phyloP scores from a whole-genome alignment of 1,139 yeast species.

The Scheffersomyces illinoinensis region DNA sequence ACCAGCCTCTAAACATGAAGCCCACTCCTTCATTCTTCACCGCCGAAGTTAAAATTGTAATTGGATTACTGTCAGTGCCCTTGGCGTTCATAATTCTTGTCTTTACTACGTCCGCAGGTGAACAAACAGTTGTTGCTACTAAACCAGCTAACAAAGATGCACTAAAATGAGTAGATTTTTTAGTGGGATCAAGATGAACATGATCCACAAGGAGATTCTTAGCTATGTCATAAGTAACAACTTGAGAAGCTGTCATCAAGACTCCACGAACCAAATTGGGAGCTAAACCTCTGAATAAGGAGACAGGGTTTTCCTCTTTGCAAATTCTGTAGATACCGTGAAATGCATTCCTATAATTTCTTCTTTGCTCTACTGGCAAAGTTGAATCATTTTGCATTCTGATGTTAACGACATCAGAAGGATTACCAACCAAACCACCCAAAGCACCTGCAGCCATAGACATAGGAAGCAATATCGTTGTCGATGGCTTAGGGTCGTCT shows the following conservation, averaged over 20 bases:
- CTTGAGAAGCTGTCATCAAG: constrained; percentile 89
- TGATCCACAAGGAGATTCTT: constrained; percentile 58
- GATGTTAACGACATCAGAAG: constrained; percentile 84
- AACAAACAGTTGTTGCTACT: constrained; percentile 87
- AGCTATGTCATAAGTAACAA: constrained; percentile 81
- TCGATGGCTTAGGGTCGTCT: constrained; percentile 33
- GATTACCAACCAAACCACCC: constrained; percentile 87
- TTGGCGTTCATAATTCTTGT: constrained; percentile 82
- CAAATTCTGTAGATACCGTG: constrained; percentile 68
- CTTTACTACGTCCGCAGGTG: constrained; percentile 90
- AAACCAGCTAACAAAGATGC: constrained; percentile 80
- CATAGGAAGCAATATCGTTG: constrained; percentile 60
- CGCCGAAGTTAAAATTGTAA: constrained; percentile 53
- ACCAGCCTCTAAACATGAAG: constrained; percentile 89
- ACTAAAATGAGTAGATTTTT: constrained; percentile 71
- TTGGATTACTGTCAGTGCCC: constrained; percentile 48
- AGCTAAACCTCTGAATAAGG: constrained; percentile 71
- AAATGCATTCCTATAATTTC: constrained; percentile 77
- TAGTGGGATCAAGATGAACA: constrained; percentile 55
- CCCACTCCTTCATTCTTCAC: constrained; percentile 69
- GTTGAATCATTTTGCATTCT: constrained; percentile 90
- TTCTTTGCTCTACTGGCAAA: constrained; percentile 61
- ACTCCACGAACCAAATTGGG: constrained; percentile 83
- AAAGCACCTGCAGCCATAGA: constrained; percentile 83
- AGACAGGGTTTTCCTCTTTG: constrained; percentile 59